Base-by-base conservation (phyloP, 1,284 basidiomycete genomes). In the Puccinia triticina region DNA sequence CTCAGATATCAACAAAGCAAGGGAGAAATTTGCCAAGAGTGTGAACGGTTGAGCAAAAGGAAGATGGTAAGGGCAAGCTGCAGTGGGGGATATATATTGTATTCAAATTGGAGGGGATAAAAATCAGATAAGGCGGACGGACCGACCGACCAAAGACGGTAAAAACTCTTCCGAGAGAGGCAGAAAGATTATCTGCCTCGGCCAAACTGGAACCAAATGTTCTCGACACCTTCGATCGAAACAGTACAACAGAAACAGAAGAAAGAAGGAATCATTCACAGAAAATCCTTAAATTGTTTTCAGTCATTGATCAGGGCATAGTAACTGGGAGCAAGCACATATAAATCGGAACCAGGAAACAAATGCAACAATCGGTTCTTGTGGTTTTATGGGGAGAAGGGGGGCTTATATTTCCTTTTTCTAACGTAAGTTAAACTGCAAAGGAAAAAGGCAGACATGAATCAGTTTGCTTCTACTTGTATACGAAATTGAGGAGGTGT, bases 141-240 rank as follows among this genome's bases (percentile, higher is more conserved):
- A 66, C 12, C 40, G 50, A 53, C 16, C 50, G 23, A 53, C 50
- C 16, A 61, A 61, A 61, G 2, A 59, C 10, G 37, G 43, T 18
- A 34, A 18, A 64, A 64, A 34, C 59, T 66, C 23, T 66, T 66
- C 61, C 61, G 61, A 66, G 14, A n/a, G 61, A 66, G 61, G 61
- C 40, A 66, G 7, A n/a, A 57, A 1, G n/a, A 29, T 57, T 16
- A 34, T 26, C 40, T 43, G 12, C 40, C 40, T 43, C 8, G 29
- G 59, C 34, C 34, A 34, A 29, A 29, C 29, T 32, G 29, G 26
- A 12, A 61, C 34, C 61, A 64, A 34, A 34, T 23, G 12, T 29
- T 40, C 61, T 29, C 16, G 12, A 43, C 7, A 43, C 61, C 61
- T 66, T 50, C 61, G 32, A 66, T 40, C 61, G 16, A 1, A 66